phyloP scores from a whole-genome alignment of 768 basidiomycete species.

The Gloeostereum incarnatum region DNA sequence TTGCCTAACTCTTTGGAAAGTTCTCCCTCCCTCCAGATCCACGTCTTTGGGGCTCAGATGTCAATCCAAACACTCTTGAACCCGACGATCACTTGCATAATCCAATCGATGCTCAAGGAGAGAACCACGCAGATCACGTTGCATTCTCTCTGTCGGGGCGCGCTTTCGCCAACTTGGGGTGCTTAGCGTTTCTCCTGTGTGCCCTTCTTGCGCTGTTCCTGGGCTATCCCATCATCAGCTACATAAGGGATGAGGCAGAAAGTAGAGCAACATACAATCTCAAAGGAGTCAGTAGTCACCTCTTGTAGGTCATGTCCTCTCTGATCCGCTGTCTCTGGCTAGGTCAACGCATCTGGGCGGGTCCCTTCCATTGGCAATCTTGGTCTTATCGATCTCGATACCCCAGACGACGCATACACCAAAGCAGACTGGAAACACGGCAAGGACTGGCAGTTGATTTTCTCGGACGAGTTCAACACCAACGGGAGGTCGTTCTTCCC shows the following conservation, averaged over 20 bases:
- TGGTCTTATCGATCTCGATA: slow-evolving; percentile 50
- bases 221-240: slow-evolving; percentile 37
- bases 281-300: slow-evolving; percentile 30
- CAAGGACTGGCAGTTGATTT: slow-evolving; percentile 46
- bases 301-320: slow-evolving; percentile 16
- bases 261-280: slow-evolving; percentile 24
- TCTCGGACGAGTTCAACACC: slow-evolving; percentile 75
- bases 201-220: slow-evolving; percentile 46
- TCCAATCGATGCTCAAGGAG: slow-evolving; percentile 27
- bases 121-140: slow-evolving; percentile 23
- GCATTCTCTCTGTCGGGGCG: slow-evolving; percentile 45
- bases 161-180: slow-evolving; percentile 67
- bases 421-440: slow-evolving; percentile 53
- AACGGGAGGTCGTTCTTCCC: slow-evolving; percentile 73
- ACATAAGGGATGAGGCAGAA: slow-evolving; percentile 12
- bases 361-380: slow-evolving; percentile 56
- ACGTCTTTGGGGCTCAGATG: slow-evolving; percentile 52
- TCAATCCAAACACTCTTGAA: slow-evolving; percentile 47
- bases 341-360: slow-evolving; percentile 30
- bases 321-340: background rate
- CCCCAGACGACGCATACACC: slow-evolving; percentile 45
- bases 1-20: too few relatives aligned
- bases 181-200: slow-evolving; percentile 44
- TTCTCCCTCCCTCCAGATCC: slow-evolving; percentile 61
- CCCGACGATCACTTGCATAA: slow-evolving; percentile 69